Evolutionary conservation across 768 basidiomycete species (phyloP).

Genomic region (Termitomyces sp.): DNA sequence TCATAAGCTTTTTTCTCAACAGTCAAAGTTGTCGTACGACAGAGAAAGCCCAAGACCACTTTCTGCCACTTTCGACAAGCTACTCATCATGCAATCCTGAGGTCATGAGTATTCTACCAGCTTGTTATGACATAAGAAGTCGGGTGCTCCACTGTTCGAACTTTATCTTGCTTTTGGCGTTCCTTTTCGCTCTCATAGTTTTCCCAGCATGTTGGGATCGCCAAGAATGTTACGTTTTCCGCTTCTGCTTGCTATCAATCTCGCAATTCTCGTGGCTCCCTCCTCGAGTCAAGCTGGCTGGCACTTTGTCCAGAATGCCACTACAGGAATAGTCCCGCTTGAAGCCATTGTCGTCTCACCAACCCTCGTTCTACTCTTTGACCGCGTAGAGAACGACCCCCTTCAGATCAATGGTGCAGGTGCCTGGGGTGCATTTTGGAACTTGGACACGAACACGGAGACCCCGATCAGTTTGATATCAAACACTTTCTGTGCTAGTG

Average conservation of each 20-base stretch:
- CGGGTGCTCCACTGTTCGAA: background rate
- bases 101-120: too few relatives aligned
- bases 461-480: conserved; percentile 28
- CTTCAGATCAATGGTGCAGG: conserved; percentile 34
- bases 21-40: too few relatives aligned
- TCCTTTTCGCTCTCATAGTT: too few relatives aligned
- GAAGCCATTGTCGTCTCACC: conserved; percentile 22
- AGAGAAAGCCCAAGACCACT: background rate
- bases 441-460: conserved; percentile 32
- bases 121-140: background rate
- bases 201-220: background rate
- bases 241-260: background rate
- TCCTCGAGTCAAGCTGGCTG: conserved; percentile 10
- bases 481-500: conserved; percentile 41
- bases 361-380: conserved; percentile 19
- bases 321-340: conserved; percentile 19
- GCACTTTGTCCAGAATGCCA: conserved; percentile 21
- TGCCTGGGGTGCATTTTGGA: conserved; percentile 41
- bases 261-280: conserved; percentile 2
- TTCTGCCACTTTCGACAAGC: background rate
- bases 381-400: conserved; percentile 27
- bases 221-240: background rate
- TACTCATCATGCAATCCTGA: background rate
- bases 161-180: background rate
- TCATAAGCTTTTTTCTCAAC: background rate